phyloP scores from a whole-genome alignment of 371 early-diverging fungal species.

The Mucor ambiguus region DNA sequence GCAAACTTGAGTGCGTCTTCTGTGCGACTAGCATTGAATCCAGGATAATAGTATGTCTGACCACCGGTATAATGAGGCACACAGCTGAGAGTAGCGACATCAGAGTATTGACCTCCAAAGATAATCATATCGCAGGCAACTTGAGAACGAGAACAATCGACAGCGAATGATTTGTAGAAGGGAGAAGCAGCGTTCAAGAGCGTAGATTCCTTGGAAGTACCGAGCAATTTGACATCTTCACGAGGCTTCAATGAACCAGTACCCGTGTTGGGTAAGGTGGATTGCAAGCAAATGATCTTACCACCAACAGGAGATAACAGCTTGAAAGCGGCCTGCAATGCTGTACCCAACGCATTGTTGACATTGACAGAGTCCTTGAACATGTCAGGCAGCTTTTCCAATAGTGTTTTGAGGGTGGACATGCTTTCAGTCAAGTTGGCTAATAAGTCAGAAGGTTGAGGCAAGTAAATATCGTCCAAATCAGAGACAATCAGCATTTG shows the following conservation, averaged over 20 bases:
- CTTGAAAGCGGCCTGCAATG: conserved; percentile 75
- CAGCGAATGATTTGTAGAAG: conserved; percentile 87
- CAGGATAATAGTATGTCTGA: conserved; percentile 81
- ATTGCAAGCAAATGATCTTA: conserved; percentile 76
- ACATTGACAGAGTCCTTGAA: conserved; percentile 55
- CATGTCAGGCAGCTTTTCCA: conserved; percentile 67
- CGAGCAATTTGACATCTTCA: conserved; percentile 61
- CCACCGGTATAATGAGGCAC: conserved; percentile 91
- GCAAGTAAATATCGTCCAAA: conserved; percentile 74
- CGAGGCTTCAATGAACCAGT: conserved; percentile 70
- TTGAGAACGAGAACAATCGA: conserved; percentile 75
- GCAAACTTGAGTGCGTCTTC: conserved; percentile 70
- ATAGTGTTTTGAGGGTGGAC: not conserved
- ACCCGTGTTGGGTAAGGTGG: conserved; percentile 66
- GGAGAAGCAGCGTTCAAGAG: conserved; percentile 28
- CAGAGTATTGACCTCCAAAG: conserved; percentile 71
- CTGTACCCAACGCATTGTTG: conserved; percentile 72
- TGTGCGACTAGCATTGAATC: conserved; percentile 62
- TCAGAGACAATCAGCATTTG: conserved; percentile 83
- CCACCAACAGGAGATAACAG: conserved; percentile 79
- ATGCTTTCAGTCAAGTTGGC: conserved; percentile 72
- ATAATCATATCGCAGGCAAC: conserved; percentile 86
- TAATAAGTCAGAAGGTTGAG: conserved; percentile 71
- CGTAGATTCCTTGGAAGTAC: conserved; percentile 62
- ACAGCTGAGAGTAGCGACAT: conserved; percentile 79